Percentiles rank a stretch among this genome's conserved stretches.
Evolutionary conservation across 2,329 filamentous ascomycete genomes (phyloP).

Genomic region (Xylaria arbuscula): DNA sequence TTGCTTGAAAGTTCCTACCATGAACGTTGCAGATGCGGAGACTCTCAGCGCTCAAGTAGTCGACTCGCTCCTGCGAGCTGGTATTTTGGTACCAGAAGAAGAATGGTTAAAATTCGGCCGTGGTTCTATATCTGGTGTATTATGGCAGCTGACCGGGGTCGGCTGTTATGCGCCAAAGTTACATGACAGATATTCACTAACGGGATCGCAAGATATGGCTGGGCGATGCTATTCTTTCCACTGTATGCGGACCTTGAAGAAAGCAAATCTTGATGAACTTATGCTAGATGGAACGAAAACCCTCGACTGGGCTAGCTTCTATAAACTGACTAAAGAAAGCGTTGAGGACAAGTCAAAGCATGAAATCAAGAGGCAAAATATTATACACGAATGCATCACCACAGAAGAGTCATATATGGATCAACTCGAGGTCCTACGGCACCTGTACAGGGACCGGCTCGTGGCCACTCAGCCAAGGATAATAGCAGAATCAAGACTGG

Average conservation of each 20-base stretch:
- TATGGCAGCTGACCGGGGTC: slow-evolving; percentile 90
- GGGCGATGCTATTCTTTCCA: slow-evolving; percentile 93
- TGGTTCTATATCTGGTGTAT: slow-evolving; percentile 84
- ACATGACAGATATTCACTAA: slow-evolving; percentile 68
- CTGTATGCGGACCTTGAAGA: slow-evolving; percentile 93
- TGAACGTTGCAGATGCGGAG: slow-evolving; percentile 98
- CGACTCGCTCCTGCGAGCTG: slow-evolving; percentile 80
- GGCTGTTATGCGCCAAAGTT: slow-evolving; percentile 91
- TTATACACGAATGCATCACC: slow-evolving; percentile 93
- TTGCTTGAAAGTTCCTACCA: slow-evolving; percentile 93
- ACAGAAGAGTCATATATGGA: slow-evolving; percentile 92
- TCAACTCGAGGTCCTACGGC: slow-evolving; percentile 85
- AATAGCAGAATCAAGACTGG: slow-evolving; percentile 79
- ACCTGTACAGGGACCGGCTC: slow-evolving; percentile 87
- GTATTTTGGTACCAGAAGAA: slow-evolving; percentile 85
- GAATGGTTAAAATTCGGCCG: slow-evolving; percentile 96
- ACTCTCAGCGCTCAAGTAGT: slow-evolving; percentile 82
- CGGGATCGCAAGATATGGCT: slow-evolving; percentile 61
- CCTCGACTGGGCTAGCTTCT: slow-evolving; percentile 91
- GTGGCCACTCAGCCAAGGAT: slow-evolving; percentile 79
- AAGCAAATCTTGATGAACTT: slow-evolving; percentile 85
- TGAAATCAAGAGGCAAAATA: slow-evolving; percentile 92
- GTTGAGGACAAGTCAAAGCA: slow-evolving; percentile 79
- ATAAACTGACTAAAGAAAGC: slow-evolving; percentile 82
- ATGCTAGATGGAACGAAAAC: slow-evolving; percentile 74